These are phyloP conservation scores for Rhodotorula babjevae DNA, from an alignment of 768 basidiomycete species.

Conservation along the genomic window DNA sequence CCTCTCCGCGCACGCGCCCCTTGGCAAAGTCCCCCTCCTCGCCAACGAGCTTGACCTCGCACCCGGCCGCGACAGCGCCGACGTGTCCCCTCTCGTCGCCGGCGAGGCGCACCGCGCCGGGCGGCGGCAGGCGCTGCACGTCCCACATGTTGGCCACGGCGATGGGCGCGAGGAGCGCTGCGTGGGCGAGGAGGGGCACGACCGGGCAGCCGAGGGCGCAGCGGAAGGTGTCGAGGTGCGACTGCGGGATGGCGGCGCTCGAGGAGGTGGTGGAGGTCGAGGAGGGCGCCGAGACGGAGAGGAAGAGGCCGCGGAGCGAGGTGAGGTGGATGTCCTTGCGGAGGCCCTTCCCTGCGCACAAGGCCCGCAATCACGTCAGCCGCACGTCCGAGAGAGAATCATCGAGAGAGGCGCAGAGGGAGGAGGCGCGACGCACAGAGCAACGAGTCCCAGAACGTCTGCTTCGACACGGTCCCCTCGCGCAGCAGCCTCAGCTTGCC, in stretches of 20 bases:
- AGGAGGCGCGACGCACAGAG: constrained; percentile 5
- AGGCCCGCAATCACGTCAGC: too few species aligned
- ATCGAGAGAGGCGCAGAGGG: neutral
- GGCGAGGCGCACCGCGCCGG: neutral
- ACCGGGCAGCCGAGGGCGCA: constrained; percentile 25
- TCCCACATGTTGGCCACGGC: constrained; percentile 23
- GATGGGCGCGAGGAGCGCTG: constrained; percentile 25
- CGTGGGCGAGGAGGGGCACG: constrained; percentile 16
- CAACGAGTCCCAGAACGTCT: constrained; percentile 28
- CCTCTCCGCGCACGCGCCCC: constrained; percentile 24
- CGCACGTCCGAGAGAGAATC: too few species aligned
- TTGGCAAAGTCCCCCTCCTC: constrained; percentile 13
- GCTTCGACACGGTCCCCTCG: constrained; percentile 21
- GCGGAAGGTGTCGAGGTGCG: constrained; percentile 31
- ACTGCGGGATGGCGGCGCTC: constrained; percentile 5
- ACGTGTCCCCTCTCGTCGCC: constrained; percentile 14
- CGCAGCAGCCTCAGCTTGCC: constrained; percentile 33
- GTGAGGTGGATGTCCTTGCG: constrained; percentile 27
- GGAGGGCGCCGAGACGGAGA: neutral
- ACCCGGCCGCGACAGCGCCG: constrained; percentile 20
- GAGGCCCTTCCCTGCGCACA: constrained; percentile 14
- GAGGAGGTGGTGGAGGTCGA: constrained; percentile 8
- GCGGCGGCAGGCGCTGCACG: constrained; percentile 32
- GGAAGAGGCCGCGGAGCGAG: constrained; percentile 17
- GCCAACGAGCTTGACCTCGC: constrained; percentile 31